Evolutionary conservation across 345 rosid species (phyloP), one percentile per base, ranked within the genome.

Genomic region (Populus deltoides): DNA sequence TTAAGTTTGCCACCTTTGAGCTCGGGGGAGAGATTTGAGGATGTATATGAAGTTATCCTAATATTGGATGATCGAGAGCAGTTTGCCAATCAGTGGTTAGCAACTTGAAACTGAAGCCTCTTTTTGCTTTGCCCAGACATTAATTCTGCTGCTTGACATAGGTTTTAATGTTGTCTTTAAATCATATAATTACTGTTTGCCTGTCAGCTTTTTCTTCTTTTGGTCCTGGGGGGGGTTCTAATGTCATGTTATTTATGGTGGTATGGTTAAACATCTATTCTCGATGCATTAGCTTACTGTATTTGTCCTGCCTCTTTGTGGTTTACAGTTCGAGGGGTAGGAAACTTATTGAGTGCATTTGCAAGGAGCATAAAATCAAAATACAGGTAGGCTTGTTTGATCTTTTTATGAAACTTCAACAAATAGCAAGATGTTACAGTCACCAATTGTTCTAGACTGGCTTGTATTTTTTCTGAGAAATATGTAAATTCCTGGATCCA

Each of bases 1-100:
- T 69, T 83, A 83, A 84, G 86, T 75, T 78, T 85, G 82, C 98
- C 99, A 39, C 97, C 97, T 80, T 85, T 95, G 77, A 79, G 78
- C 80, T 83, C 74, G 33, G 97, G 97, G 79, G 98, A 93, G 83
- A 83, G 86, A 33, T 95, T 95, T 86, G 92, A 87, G 83, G 94
- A 91, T 82, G 81, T 79, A 61, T 95, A 93, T 86, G 89, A 91
- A 81, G 92, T 93, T 53, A 79, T 91, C 70, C 80, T 93, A 81
- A 89, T 93, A 78, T 76, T 95, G 80, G 98, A 95, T 87, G 94
- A 92, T 71, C 83, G 94, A 62, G 97, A 93, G 88, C 92, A 93
- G 67, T 93, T 90, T 86, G 88, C 91, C 33, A 68, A 75, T 75
- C 90, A 80, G 43, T 91, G 98, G 97, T 93, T 69, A 75, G 93